Evolutionary conservation across 257 asterid species (phyloP).

Genomic region (Solanum ossicruentum): DNA sequence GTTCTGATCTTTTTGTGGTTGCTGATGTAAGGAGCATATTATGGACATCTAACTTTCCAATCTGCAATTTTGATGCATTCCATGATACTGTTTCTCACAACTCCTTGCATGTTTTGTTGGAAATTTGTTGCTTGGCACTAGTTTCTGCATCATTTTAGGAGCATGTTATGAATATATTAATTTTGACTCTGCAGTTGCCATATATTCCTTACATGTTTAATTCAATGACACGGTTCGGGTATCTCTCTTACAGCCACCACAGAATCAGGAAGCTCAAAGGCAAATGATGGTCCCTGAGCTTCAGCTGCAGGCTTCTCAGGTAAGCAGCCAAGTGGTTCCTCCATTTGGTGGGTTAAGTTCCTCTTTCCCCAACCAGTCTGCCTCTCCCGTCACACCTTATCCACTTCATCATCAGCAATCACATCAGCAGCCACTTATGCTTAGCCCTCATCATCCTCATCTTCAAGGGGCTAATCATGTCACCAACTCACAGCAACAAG

Average conservation of each 20-base stretch:
- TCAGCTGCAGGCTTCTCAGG: conserved; percentile 46
- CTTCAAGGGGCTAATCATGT: conserved; percentile 63
- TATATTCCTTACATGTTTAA: not conserved
- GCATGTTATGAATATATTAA: not conserved
- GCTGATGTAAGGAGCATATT: not conserved
- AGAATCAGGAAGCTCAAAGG: conserved; percentile 59
- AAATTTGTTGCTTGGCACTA: not conserved
- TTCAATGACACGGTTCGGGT: not conserved
- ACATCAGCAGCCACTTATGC: conserved; percentile 27
- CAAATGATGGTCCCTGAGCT: conserved; percentile 51
- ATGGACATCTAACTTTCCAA: not conserved
- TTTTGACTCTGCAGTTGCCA: not conserved
- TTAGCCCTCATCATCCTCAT: conserved; percentile 24
- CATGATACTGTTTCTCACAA: not conserved
- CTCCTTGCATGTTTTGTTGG: not conserved
- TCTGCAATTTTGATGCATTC: not conserved
- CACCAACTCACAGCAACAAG: conserved; percentile 57
- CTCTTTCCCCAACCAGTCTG: conserved; percentile 28
- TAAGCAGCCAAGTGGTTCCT: conserved; percentile 27
- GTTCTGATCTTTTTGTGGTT: not conserved
- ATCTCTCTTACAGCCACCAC: conserved; percentile 37
- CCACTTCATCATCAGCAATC: conserved; percentile 31
- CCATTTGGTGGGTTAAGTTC: conserved; percentile 19
- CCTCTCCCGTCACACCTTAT: conserved; percentile 27
- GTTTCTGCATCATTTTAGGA: not conserved